These are phyloP conservation scores for Lizonia empirigonia DNA, from an alignment of 2,329 filamentous ascomycete species.

Conservation along the genomic window DNA sequence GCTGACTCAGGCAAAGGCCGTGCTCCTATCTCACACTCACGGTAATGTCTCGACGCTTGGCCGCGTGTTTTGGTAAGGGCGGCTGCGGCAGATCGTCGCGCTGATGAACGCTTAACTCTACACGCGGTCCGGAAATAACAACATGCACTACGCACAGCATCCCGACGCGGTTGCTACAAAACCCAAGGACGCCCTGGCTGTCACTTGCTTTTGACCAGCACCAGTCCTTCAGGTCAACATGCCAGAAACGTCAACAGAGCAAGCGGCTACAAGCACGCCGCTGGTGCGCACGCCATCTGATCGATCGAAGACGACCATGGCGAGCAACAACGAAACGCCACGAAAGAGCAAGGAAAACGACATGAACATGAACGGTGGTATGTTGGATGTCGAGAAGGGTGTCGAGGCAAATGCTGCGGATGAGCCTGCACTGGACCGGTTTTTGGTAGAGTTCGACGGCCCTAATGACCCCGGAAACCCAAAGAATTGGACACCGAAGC, in stretches of 20 bases:
- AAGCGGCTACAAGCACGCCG: background rate
- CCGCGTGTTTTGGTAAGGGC: background rate
- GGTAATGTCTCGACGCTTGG: background rate
- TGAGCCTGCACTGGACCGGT: constrained; percentile 4
- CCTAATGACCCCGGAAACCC: constrained; percentile 72
- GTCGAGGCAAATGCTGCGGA: background rate
- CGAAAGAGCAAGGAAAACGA: constrained; percentile 15
- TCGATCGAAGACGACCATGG: constrained; percentile 3
- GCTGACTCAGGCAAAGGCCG: background rate
- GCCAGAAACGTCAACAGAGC: background rate
- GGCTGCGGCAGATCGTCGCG: constrained; percentile 8
- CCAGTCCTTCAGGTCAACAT: background rate
- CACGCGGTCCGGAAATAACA: constrained; percentile 8
- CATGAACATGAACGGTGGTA: background rate
- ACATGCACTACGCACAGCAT: constrained; percentile 4
- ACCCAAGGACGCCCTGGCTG: background rate
- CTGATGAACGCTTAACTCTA: constrained; percentile 3
- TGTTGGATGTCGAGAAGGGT: constrained; percentile 7
- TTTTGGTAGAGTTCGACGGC: constrained; percentile 74
- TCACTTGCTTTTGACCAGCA: background rate
- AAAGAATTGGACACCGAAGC: constrained; percentile 70
- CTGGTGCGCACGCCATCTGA: constrained; percentile 5
- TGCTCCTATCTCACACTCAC: background rate
- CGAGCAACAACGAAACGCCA: constrained; percentile 1
- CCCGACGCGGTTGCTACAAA: constrained; percentile 3